These are phyloP conservation scores for Halteria grandinella DNA, from an alignment of 73 alveolate genomes.

Conservation along the genomic window DNA sequence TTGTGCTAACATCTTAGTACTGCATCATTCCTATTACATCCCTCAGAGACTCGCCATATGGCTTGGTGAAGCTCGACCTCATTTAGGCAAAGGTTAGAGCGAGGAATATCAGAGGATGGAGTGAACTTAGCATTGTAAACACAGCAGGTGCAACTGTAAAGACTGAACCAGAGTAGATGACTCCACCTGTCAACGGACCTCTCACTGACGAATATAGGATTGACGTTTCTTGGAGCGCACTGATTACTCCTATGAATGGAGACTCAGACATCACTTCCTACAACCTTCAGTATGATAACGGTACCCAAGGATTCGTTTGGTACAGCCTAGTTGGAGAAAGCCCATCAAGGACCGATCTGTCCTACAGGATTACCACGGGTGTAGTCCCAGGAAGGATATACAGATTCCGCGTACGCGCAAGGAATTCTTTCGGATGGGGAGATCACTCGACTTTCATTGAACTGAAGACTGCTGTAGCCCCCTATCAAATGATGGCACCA, in stretches of 20 bases:
- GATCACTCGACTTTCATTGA: conserved; percentile 12
- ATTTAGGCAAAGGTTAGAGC: conserved; percentile 31
- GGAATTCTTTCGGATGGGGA: conserved; percentile 52
- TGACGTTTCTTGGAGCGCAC: conserved; percentile 52
- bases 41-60: conserved; percentile 7
- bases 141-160: conserved; percentile 37
- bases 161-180: neutral
- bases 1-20: neutral
- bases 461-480: conserved; percentile 17
- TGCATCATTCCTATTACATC: conserved; percentile 33
- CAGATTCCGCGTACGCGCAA: conserved; percentile 23
- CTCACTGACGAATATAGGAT: neutral
- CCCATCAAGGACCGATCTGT: neutral
- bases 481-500: conserved; percentile 35
- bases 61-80: neutral
- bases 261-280: conserved; percentile 52
- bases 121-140: conserved; percentile 10
- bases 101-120: conserved; percentile 27
- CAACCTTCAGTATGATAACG: conserved; percentile 54
- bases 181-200: neutral
- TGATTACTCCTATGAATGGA: conserved; percentile 39
- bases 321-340: neutral
- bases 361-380: conserved; percentile 6
- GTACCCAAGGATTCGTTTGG: conserved; percentile 35
- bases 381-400: conserved; percentile 36